Percentiles rank a stretch among this genome's conserved stretches.
Evolutionary conservation across 176 grass and related monocot species (phyloP).

Genomic region (Aegilops longissima): DNA sequence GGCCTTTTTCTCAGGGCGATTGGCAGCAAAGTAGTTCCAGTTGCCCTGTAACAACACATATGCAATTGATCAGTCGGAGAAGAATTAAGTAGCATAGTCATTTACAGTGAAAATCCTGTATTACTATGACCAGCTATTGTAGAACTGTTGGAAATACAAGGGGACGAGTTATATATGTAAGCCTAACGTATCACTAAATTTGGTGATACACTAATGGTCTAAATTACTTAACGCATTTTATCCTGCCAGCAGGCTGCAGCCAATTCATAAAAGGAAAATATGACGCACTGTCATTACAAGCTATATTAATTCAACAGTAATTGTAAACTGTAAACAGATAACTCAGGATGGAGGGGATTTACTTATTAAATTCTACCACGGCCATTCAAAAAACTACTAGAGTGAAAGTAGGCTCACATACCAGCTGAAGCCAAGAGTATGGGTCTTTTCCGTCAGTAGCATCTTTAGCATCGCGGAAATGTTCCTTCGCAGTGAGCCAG

Average conservation of each 20-base stretch:
- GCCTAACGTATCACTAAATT: background rate
- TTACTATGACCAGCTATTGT: too few species aligned
- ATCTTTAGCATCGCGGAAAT: slow-evolving; percentile 86
- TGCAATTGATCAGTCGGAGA: background rate
- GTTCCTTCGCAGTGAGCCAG: slow-evolving; percentile 93
- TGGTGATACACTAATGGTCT: background rate
- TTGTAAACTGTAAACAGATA: background rate
- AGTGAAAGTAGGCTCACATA: slow-evolving; percentile 30
- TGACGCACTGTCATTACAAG: background rate
- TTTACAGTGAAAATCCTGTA: background rate
- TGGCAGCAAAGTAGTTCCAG: slow-evolving; percentile 97
- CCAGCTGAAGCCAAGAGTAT: slow-evolving; percentile 85
- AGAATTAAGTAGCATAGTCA: background rate
- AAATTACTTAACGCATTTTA: background rate
- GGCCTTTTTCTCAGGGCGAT: slow-evolving; percentile 93
- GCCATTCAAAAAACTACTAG: slow-evolving; percentile 1
- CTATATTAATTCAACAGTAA: background rate
- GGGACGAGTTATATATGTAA: background rate
- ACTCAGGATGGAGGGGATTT: background rate
- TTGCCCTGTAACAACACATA: slow-evolving; percentile 60
- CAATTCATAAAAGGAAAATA: background rate
- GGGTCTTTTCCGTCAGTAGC: slow-evolving; percentile 80
- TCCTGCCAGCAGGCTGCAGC: background rate
- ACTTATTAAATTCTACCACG: background rate
- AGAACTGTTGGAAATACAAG: background rate